Evolutionary conservation across 371 early-diverging fungal species (phyloP), one percentile per base, ranked within the genome.

Genomic region (Mortierella sp.): DNA sequence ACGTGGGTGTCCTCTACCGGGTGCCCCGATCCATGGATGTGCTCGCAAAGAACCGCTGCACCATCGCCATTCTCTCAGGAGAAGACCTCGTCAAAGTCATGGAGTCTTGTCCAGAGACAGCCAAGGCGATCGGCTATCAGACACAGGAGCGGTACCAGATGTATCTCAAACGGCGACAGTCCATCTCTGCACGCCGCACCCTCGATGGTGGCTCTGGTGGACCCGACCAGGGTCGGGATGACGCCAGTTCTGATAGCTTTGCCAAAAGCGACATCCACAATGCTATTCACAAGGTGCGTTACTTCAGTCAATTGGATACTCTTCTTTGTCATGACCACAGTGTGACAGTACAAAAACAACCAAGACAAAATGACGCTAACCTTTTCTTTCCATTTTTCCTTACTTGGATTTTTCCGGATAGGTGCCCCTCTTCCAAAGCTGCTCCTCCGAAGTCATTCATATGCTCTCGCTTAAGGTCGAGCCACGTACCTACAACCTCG

Each of bases 1-100:
- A 98, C 78, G 96, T 98, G 43, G 97, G 96, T 0, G 92, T 97
- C 8, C 88, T 97, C 3, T 96, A 95, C 79, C 92, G 94, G 24
- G 92, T 96, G 69, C 91, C 94, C 8, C 90, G 97, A 11, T 96
- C 96, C 19, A 97, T 97, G 48, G 95, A 93, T 24, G 96, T 97
- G 2, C 83, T 94, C 40, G 94, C 96, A 26, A 90, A 91, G 51
- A 91, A 91, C n/a, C 92, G 92, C 57, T 95, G 95, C 75, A 89
- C 93, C 14, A 90, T 96, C 0, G 95, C 93, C 10, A 89, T 89
- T 1, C 83, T 97, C 10, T 92, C 93, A 1, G 89, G 92, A 3
- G 92, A 93, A 10, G 92, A 94, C 51, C 90, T 93, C 16, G 76
- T 86, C 53, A 86, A 86, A 72, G 82, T 71, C n/a, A 81, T 86